Evolutionary conservation across 1,139 yeast genomes (phyloP).

Genomic region (Zygosaccharomyces sapae): DNA sequence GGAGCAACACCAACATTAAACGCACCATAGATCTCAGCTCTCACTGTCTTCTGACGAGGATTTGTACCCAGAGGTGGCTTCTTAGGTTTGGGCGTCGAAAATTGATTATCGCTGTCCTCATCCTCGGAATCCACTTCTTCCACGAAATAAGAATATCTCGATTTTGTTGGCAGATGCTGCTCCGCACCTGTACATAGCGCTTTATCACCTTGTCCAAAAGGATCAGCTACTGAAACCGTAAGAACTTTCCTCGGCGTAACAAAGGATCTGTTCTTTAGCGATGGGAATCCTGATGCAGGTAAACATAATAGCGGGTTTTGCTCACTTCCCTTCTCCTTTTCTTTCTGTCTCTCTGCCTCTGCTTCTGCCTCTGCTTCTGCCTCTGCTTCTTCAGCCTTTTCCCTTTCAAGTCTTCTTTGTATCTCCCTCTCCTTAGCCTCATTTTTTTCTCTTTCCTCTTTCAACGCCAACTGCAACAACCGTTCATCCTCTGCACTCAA

Average conservation of each 20-base stretch:
- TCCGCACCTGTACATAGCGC: slow-evolving; percentile 25
- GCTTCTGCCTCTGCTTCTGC: background rate
- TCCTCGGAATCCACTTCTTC: slow-evolving; percentile 30
- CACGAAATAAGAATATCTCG: slow-evolving; percentile 34
- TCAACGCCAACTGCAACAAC: slow-evolving; percentile 26
- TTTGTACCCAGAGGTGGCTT: background rate
- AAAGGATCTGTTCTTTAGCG: slow-evolving; percentile 22
- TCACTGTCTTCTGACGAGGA: slow-evolving; percentile 1
- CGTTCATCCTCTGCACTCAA: slow-evolving; percentile 34
- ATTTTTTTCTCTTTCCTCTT: slow-evolving; percentile 23
- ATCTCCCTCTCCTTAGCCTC: background rate
- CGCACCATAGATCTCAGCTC: slow-evolving; percentile 6
- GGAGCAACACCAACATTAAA: slow-evolving; percentile 3
- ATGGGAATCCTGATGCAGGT: slow-evolving; percentile 35
- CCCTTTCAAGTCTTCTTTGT: no score
- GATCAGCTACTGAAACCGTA: slow-evolving; percentile 12
- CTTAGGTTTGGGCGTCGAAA: background rate
- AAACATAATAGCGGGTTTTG: slow-evolving; percentile 24
- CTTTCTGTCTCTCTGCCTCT: background rate
- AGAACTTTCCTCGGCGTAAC: slow-evolving; percentile 6
- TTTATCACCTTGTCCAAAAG: slow-evolving; percentile 20
- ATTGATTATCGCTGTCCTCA: background rate
- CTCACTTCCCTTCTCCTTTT: slow-evolving; percentile 1
- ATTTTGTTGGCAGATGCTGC: slow-evolving; percentile 29
- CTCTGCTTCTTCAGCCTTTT: background rate